Evolutionary conservation across 495 filamentous ascomycete species (phyloP), one percentile per base, ranked within the genome.

Genomic region (Pseudomonodictys pantanalensis): DNA sequence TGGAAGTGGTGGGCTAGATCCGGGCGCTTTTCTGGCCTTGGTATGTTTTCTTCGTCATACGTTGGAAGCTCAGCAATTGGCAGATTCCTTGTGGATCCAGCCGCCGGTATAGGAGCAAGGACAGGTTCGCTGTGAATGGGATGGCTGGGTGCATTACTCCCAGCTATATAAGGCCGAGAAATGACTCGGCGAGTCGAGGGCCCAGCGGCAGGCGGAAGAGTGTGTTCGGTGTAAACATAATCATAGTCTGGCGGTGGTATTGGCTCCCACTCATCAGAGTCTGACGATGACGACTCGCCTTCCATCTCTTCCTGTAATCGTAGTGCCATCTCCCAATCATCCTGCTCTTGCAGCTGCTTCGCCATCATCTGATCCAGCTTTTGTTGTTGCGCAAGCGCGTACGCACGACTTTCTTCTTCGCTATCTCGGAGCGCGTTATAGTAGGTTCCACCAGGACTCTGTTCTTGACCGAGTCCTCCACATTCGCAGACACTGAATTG

Each of bases 401-500:
- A 15, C 24, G 2, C 5, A 5, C 17, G 24, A n/a, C n/a, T n/a
- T 10, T 4, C 9, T 28, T 50, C 20, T 17, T 50, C 47, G 24
- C 28, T 30, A 15, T 50, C 47, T 17, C 23, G 6, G 18, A 50
- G 15, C 3, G 47, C 28, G 23, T 18, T 17, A 18, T 30, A 50
- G 17, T 50, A 50, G 18, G 3, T 18, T 33, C 15, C n/a, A 15
- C 47, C 20, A 8, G 28, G 47, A 50, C 47, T 33, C 15, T 28
- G 38, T 11, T 41, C 24, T 8, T 24, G n/a, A 24, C 30, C n/a
- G 42, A 52, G 20, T n/a, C 24, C 29, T 46, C 52, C 52, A 24
- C 52, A 56, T 46, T 56, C 52, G 25, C 52, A 56, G 2, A 26
- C 26, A 25, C 45, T 23, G 4, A 28, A 11, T 18, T 57, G 18